These are phyloP conservation scores for Phytophthora colocasiae DNA, from an alignment of 352 stramenopile genomes.

Conservation along the genomic window DNA sequence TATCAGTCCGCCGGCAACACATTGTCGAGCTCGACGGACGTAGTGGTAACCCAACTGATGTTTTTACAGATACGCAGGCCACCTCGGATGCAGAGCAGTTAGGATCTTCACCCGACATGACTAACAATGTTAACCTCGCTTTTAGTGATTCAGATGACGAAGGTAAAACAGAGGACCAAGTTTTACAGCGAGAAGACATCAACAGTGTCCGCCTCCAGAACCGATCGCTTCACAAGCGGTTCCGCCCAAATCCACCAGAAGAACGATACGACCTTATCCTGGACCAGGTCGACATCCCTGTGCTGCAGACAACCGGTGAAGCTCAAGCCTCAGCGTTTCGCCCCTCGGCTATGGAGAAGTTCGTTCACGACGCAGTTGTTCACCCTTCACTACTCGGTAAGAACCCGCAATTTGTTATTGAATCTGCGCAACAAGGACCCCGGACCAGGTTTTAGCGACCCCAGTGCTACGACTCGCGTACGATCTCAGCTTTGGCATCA, in stretches of 20 bases:
- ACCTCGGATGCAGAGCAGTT: no score
- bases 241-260: background rate
- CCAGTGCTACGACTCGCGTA: conserved; percentile 7
- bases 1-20: background rate
- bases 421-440: conserved; percentile 9
- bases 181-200: background rate
- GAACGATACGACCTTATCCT: no score
- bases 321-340: conserved; percentile 1
- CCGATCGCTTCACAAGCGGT: background rate
- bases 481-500: conserved; percentile 12
- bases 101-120: no score
- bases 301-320: background rate
- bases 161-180: no score
- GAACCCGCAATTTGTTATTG: conserved; percentile 19
- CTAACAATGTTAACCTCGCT: conserved; percentile 5
- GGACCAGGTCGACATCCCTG: background rate
- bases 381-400: conserved; percentile 8
- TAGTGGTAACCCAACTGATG: background rate
- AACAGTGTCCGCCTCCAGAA: background rate
- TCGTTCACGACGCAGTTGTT: background rate
- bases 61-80: conserved; percentile 1
- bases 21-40: conserved; percentile 1
- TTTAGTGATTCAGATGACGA: conserved; percentile 6
- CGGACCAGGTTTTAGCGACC: conserved; percentile 8
- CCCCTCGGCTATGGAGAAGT: conserved; percentile 4